Conservation (phyloP, 768 basidiomycete species). For the Auricularia auricula-judae region DNA sequence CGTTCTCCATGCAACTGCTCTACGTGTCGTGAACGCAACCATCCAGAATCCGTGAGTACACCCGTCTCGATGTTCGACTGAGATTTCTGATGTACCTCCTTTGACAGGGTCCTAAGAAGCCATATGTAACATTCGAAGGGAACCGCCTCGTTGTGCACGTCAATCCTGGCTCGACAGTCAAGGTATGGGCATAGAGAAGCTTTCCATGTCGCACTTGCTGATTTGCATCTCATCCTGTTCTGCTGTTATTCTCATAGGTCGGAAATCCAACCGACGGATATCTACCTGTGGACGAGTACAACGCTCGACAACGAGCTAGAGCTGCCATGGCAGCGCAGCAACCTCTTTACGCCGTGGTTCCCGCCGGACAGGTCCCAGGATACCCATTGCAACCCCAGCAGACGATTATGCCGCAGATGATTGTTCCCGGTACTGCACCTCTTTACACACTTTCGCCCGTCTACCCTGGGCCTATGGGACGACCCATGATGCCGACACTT, state of each 20-base stretch:
- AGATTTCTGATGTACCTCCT: neutral
- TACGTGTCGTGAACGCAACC: neutral
- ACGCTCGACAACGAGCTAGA: neutral
- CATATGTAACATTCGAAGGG: neutral
- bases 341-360: neutral
- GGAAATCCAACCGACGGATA: neutral
- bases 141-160: neutral
- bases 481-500: constrained; percentile 13
- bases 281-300: neutral
- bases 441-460: constrained; percentile 26
- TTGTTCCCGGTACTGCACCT: constrained; percentile 39
- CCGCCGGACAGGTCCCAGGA: neutral
- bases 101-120: neutral
- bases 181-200: neutral
- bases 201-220: too few relatives aligned
- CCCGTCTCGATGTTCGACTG: too few relatives aligned
- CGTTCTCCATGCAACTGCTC: neutral
- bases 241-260: neutral
- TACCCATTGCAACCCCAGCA: neutral
- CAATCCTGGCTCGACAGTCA: neutral
- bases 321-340: neutral
- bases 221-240: too few relatives aligned
- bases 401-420: constrained; percentile 24
- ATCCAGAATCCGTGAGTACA: neutral
- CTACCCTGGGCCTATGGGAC: constrained; percentile 10